Conservation (phyloP, 2,329 filamentous ascomycete genomes). For the Mycosphaerelloides madeirae region DNA sequence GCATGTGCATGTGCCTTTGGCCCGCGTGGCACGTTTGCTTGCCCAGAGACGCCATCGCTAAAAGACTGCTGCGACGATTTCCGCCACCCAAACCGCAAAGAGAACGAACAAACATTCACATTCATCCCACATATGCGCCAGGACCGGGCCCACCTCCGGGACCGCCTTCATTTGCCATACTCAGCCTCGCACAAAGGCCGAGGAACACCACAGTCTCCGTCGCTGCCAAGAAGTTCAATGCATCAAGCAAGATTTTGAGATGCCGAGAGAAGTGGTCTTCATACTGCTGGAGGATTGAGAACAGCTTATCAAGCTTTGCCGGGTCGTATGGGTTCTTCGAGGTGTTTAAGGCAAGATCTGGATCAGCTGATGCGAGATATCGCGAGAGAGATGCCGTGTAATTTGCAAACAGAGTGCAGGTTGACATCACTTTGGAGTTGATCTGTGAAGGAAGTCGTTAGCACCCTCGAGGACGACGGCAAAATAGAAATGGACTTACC, state of each 20-base stretch:
- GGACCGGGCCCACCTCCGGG: conserved; percentile 22
- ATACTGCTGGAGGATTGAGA: conserved; percentile 84
- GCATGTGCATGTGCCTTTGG: too few relatives aligned
- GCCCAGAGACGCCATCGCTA: conserved; percentile 11
- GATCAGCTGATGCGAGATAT: conserved; percentile 77
- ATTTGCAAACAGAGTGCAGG: conserved; percentile 87
- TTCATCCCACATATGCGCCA: conserved; percentile 16
- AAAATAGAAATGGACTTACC: conserved; percentile 52
- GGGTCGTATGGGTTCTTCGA: conserved; percentile 43
- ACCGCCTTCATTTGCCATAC: conserved; percentile 70
- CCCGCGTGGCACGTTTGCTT: conserved; percentile 1
- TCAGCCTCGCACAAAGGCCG: conserved; percentile 77
- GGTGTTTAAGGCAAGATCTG: conserved; percentile 56
- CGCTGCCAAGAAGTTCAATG: conserved; percentile 92
- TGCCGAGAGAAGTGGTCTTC: conserved; percentile 90
- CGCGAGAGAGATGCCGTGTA: conserved; percentile 84
- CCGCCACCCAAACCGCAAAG: too few relatives aligned
- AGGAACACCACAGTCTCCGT: conserved; percentile 94
- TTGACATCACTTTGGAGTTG: conserved; percentile 94
- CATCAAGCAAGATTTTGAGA: conserved; percentile 88
- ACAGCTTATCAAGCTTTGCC: conserved; percentile 65
- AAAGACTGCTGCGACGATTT: too few relatives aligned
- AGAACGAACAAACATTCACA: not conserved
- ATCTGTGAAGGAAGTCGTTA: conserved; percentile 55
- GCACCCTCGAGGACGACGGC: too few relatives aligned